These are phyloP conservation scores for Cymbopogon citratus DNA, from an alignment of 176 grass and related monocot species.

Conservation along the genomic window DNA sequence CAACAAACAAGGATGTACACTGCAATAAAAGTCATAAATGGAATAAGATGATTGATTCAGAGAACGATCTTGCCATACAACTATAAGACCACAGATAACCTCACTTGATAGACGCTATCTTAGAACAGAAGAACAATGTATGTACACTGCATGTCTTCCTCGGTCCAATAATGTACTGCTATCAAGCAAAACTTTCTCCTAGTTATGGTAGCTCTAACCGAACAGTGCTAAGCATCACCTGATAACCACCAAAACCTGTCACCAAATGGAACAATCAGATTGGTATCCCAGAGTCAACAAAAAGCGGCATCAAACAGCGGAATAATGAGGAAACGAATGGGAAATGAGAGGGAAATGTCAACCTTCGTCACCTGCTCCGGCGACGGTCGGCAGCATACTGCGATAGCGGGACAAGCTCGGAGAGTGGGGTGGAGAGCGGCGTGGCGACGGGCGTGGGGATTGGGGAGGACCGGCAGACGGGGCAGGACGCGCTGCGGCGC, in stretches of 20 bases:
- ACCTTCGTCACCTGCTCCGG: constrained; percentile 46
- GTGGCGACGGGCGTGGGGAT: constrained; percentile 73
- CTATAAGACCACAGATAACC: constrained; percentile 12
- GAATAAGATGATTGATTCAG: constrained; percentile 10
- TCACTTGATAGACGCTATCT: constrained; percentile 22
- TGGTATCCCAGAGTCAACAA: not conserved
- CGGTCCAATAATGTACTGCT: constrained; percentile 11
- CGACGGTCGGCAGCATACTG: constrained; percentile 85
- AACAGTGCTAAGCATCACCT: not conserved
- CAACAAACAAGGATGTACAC: not conserved
- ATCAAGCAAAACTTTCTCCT: constrained; percentile 29
- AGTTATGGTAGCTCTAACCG: constrained; percentile 6
- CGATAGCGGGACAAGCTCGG: constrained; percentile 75
- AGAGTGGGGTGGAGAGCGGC: constrained; percentile 73
- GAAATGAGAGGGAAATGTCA: not conserved
- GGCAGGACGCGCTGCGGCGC: constrained; percentile 74
- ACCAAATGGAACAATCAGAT: not conserved
- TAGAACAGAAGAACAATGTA: constrained; percentile 36
- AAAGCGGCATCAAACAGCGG: not conserved
- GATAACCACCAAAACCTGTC: constrained; percentile 8
- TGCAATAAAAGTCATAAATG: not conserved
- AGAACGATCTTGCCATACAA: constrained; percentile 10
- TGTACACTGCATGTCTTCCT: constrained; percentile 38
- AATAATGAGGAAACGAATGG: not conserved
- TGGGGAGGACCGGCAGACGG: constrained; percentile 81